phyloP scores from a whole-genome alignment of 257 asterid genomes.

The Solanum pinnatisectum region DNA sequence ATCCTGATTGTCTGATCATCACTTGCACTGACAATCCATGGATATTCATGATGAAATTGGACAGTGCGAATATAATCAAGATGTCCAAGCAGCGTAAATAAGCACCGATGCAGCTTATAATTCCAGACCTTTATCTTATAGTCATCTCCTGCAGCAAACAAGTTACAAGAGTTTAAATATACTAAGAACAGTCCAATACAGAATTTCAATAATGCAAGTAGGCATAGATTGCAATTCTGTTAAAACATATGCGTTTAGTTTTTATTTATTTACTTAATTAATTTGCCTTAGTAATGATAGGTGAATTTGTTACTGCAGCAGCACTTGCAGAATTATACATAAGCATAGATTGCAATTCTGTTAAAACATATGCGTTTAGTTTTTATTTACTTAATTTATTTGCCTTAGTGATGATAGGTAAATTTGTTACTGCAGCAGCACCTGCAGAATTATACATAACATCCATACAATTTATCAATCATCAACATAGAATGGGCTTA shows the following conservation, averaged over 20 bases:
- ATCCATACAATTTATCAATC: background rate
- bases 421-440: background rate
- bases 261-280: background rate
- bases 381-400: background rate
- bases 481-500: background rate
- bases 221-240: background rate
- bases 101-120: constrained; percentile 86
- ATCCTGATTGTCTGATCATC: constrained; percentile 98
- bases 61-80: constrained; percentile 95
- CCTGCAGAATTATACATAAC: background rate
- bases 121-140: constrained; percentile 98
- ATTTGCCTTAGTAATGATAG: background rate
- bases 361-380: background rate
- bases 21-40: constrained; percentile 98
- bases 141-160: constrained; percentile 75
- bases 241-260: background rate
- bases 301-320: background rate
- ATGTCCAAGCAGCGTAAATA: constrained; percentile 96
- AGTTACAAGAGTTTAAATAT: background rate
- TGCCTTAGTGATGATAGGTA: background rate
- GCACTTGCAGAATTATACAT: background rate
- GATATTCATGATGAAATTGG: constrained; percentile 94
- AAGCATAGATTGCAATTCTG: background rate
- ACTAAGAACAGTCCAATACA: background rate
- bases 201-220: background rate